Percentiles rank a stretch among this genome's conserved stretches.
Evolutionary conservation across 106 monocot genomes (phyloP).

Genomic region (Vanilla planifolia): DNA sequence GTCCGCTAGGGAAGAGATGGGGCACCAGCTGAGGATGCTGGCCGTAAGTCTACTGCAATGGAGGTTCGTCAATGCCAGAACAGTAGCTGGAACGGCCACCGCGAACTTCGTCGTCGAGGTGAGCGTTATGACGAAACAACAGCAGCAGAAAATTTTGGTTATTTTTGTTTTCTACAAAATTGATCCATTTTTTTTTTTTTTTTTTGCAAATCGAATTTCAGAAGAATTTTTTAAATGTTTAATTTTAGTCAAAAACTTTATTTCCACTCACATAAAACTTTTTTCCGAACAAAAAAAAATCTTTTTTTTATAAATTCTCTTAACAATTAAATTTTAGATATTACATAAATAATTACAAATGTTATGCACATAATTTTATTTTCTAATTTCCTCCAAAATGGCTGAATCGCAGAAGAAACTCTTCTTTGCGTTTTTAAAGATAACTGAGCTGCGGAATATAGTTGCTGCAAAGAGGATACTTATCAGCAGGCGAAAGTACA

Average conservation of each 20-base stretch:
- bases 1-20: conserved; percentile 26
- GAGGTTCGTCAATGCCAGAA: conserved; percentile 61
- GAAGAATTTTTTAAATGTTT: no score
- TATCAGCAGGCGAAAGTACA: conserved; percentile 9
- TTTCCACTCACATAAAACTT: no score
- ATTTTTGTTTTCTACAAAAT: no score
- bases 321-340: no score
- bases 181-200: no score
- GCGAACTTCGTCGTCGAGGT: conserved; percentile 30
- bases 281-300: no score
- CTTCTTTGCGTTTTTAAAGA: conserved; percentile 43
- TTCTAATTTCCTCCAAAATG: no score
- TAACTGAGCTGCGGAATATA: conserved; percentile 41
- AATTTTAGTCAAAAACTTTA: no score
- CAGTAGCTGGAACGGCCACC: conserved; percentile 23
- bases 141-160: no score
- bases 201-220: no score
- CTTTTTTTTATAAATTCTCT: background rate
- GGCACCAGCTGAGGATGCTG: conserved; percentile 32
- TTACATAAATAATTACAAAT: background rate
- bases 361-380: background rate
- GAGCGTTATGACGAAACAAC: background rate
- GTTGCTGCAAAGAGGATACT: conserved; percentile 35
- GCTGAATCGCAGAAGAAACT: conserved; percentile 40
- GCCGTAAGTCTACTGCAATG: conserved; percentile 45